A percentile compares a stretch with the other conserved stretches of the same genome.
Conservation (phyloP, 176 grass and related monocot species). For the Eleusine coracana region DNA sequence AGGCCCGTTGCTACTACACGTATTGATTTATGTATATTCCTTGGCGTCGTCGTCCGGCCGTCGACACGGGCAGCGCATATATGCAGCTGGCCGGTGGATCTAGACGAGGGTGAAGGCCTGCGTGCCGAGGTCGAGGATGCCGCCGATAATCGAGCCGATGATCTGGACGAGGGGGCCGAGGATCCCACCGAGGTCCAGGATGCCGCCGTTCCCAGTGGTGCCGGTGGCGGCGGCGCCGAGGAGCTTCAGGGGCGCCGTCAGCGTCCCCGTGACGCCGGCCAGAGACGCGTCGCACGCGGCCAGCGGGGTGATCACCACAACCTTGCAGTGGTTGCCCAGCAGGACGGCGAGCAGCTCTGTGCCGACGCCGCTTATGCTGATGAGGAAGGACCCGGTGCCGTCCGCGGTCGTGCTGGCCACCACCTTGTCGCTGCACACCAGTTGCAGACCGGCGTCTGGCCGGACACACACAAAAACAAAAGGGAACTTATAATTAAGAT, state of each 20-base stretch:
- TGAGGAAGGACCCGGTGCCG: constrained; percentile 39
- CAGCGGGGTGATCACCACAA: constrained; percentile 12
- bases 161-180: background rate
- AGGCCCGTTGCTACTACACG: background rate
- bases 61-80: background rate
- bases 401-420: constrained; percentile 44
- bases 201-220: background rate
- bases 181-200: background rate
- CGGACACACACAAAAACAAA: background rate
- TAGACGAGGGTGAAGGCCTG: constrained; percentile 24
- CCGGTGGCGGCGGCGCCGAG: background rate
- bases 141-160: background rate
- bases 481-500: background rate
- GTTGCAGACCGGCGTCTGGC: constrained; percentile 53
- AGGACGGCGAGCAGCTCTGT: background rate
- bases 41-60: background rate
- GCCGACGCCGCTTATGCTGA: background rate
- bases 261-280: constrained; percentile 40
- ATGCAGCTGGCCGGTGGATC: background rate
- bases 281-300: constrained; percentile 45
- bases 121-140: constrained; percentile 29
- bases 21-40: background rate
- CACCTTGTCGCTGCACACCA: constrained; percentile 43
- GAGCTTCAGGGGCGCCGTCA: constrained; percentile 47
- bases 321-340: no score